Evolutionary conservation across 352 stramenopile genomes (phyloP), one percentile per base, ranked within the genome.

Genomic region (Thalassiosira exigua): DNA sequence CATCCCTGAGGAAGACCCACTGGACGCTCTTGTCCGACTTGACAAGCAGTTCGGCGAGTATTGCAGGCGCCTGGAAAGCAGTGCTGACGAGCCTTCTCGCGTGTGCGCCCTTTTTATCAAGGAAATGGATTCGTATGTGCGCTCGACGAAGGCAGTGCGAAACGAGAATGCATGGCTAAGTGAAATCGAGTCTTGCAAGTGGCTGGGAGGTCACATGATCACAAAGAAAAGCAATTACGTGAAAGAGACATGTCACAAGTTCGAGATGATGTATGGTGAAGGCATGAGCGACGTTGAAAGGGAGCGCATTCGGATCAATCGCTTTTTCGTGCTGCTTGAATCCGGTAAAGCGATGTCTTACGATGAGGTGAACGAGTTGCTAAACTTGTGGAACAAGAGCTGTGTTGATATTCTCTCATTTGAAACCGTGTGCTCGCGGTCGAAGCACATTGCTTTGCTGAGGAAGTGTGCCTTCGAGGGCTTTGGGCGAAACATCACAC

Each of bases 291-390:
- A 61, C 27, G 22, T 46, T 1, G 65, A 74, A 7, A 21, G 64
- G 24, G 65, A 74, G 27, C 17, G n/a, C 1, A 24, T 42, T 24
- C 51, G 65, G 32, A 3, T 19, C 3, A 74, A 74, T 65, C 21
- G 52, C 24, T 74, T 74, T 5, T 74, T 50, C 42, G 9, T 64
- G 0, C 56, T 74, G 65, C 27, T 39, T 26, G 36, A 54, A 17
- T 32, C 22, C 17, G 33, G 53, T 2, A 54, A 74, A 36, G 33
- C 33, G 29, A 24, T 74, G 9, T 57, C 30, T 26, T 9, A 59
- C 1, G 65, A 74, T 33, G 53, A 74, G 22, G 4, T 74, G 33
- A 74, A 74, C 50, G 53, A 74, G 29, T 58, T 58, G 12, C 30
- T 66, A 7, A 74, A 74, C n/a, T 7, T 66, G 1, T 74, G 65